A percentile compares a stretch with the other conserved stretches of the same genome.
These are phyloP conservation scores for Penicillium fimorum DNA, from an alignment of 495 filamentous ascomycete species.

Conservation along the genomic window DNA sequence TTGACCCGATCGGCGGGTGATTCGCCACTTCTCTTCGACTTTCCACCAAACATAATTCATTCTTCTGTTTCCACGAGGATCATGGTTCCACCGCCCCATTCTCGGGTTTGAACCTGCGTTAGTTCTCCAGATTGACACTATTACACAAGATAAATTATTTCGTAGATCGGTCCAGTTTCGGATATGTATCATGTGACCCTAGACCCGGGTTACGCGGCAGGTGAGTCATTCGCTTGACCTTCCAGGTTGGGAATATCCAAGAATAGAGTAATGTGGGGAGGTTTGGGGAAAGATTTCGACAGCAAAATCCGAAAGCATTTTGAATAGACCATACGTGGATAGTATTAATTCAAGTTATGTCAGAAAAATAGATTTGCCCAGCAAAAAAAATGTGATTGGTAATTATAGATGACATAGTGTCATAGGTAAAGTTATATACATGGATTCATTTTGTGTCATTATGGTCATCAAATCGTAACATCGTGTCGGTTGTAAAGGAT, in stretches of 20 bases:
- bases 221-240: constrained; percentile 17
- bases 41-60: constrained; percentile 3
- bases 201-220: constrained; percentile 7
- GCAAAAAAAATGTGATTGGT: constrained; percentile 14
- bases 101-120: constrained; percentile 9
- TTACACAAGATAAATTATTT: neutral
- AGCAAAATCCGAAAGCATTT: neutral
- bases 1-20: constrained; percentile 1
- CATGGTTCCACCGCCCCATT: constrained; percentile 5
- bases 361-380: constrained; percentile 9
- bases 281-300: neutral
- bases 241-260: neutral
- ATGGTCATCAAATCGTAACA: constrained; percentile 19
- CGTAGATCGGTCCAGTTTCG: neutral
- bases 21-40: constrained; percentile 13
- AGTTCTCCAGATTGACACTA: constrained; percentile 6
- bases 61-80: constrained; percentile 2
- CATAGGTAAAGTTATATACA: constrained; percentile 24
- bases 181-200: constrained; percentile 9
- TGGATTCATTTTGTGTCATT: constrained; percentile 16
- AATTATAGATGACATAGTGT: constrained; percentile 7
- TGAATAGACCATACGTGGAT: neutral
- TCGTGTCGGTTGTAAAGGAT: constrained; percentile 15
- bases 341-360: no score
- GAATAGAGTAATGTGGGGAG: constrained; percentile 9